Conservation (phyloP, 345 rosid genomes). For the Turnera subulata region DNA sequence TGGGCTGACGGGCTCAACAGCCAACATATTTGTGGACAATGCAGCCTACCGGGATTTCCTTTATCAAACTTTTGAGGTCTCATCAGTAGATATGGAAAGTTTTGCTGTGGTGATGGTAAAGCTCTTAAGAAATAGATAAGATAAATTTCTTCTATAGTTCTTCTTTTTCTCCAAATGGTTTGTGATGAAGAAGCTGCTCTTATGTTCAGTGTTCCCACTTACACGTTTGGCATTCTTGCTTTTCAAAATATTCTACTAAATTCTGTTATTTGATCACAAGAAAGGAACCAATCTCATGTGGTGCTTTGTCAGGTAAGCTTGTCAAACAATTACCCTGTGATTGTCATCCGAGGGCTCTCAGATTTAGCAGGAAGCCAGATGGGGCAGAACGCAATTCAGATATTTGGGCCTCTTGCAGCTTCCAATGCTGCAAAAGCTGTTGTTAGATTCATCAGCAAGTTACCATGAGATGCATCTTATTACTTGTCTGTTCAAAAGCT, state of each 20-base stretch:
- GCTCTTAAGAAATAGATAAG: no score
- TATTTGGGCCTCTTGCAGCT: constrained; percentile 42
- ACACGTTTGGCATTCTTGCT: background rate
- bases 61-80: constrained; percentile 30
- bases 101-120: constrained; percentile 48
- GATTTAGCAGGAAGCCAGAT: constrained; percentile 43
- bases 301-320: constrained; percentile 32
- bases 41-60: constrained; percentile 46
- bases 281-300: no score
- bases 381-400: constrained; percentile 26
- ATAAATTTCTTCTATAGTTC: no score
- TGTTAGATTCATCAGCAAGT: constrained; percentile 25
- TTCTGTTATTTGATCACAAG: background rate
- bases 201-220: background rate
- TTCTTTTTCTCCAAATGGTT: background rate
- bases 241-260: background rate
- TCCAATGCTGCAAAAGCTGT: constrained; percentile 38
- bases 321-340: constrained; percentile 45
- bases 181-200: no score
- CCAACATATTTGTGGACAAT: constrained; percentile 51
- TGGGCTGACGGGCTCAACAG: constrained; percentile 39
- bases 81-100: no score
- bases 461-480: constrained; percentile 17
- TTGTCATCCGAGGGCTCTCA: constrained; percentile 43
- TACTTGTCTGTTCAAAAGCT: no score